Evolutionary conservation across 2,329 filamentous ascomycete genomes (phyloP).

Genomic region (Scedosporium aurantiacum): DNA sequence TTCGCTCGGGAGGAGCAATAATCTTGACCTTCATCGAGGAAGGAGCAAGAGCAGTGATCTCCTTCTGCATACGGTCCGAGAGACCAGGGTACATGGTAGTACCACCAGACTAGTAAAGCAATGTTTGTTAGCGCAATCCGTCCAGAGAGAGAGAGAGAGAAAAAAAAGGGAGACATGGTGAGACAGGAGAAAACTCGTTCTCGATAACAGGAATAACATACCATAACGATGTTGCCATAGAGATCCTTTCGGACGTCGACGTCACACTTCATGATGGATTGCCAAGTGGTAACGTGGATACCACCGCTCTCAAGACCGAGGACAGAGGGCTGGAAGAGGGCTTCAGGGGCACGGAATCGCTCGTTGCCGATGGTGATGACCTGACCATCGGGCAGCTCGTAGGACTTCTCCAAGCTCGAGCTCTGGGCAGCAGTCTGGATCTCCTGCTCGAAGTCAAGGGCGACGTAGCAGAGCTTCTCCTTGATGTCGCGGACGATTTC

Average conservation of each 20-base stretch:
- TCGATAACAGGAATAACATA: slow-evolving; percentile 38
- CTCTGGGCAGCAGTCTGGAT: slow-evolving; percentile 99
- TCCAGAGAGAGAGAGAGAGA: neutral
- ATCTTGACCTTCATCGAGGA: slow-evolving; percentile 99
- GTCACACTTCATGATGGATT: slow-evolving; percentile 99
- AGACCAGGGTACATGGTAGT: slow-evolving; percentile 99
- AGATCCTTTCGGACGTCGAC: slow-evolving; percentile 99
- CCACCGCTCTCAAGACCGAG: slow-evolving; percentile 96
- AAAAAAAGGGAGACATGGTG: neutral
- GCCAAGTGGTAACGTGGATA: slow-evolving; percentile 99
- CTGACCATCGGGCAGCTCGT: slow-evolving; percentile 98
- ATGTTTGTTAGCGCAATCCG: neutral
- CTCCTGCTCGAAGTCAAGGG: slow-evolving; percentile 99
- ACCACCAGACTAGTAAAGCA: slow-evolving; percentile 72
- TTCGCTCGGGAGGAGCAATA: slow-evolving; percentile 98
- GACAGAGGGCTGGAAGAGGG: slow-evolving; percentile 98
- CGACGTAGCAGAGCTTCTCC: slow-evolving; percentile 99
- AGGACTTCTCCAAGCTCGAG: slow-evolving; percentile 98
- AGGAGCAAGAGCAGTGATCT: slow-evolving; percentile 97
- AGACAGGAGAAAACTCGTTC: neutral
- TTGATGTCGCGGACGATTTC: slow-evolving; percentile 99
- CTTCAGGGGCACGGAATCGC: slow-evolving; percentile 98
- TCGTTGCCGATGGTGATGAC: slow-evolving; percentile 99
- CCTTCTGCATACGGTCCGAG: slow-evolving; percentile 99
- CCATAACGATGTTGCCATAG: slow-evolving; percentile 99